phyloP scores from a whole-genome alignment of 257 asterid genomes.

The Rehmannia glutinosa region DNA sequence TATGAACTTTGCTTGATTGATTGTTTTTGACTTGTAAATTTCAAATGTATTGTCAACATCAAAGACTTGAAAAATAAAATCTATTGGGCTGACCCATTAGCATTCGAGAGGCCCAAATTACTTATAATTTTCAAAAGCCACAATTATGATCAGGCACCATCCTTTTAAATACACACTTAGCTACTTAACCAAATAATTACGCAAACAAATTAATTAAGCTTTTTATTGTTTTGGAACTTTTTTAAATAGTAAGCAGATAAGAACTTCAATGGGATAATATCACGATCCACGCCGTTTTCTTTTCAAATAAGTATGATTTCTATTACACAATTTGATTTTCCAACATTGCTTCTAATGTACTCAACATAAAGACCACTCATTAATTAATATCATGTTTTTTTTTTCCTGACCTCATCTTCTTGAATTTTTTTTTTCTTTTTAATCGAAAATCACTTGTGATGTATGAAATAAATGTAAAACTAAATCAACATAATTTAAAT shows the following conservation, averaged over 20 bases:
- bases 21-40: slow-evolving; percentile 11
- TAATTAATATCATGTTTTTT: too few relatives aligned
- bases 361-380: slow-evolving; percentile 27
- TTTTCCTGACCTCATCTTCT: too few relatives aligned
- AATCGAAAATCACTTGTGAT: too few relatives aligned
- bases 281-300: slow-evolving; percentile 6
- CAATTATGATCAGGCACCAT: neutral
- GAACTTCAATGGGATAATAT: neutral
- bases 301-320: neutral
- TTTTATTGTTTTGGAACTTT: neutral
- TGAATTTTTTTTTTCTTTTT: too few relatives aligned
- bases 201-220: too few relatives aligned
- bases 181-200: too few relatives aligned
- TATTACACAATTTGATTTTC: neutral
- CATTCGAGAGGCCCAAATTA: slow-evolving; percentile 13
- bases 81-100: neutral
- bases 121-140: neutral
- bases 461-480: too few relatives aligned
- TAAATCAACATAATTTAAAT: too few relatives aligned
- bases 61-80: neutral
- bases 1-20: neutral
- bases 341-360: slow-evolving; percentile 34
- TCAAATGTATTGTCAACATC: slow-evolving; percentile 13
- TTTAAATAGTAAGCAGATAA: neutral
- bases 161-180: too few relatives aligned